Conservation (phyloP, 805 yeast species). For the Saccharomyces kudriavzevii region DNA sequence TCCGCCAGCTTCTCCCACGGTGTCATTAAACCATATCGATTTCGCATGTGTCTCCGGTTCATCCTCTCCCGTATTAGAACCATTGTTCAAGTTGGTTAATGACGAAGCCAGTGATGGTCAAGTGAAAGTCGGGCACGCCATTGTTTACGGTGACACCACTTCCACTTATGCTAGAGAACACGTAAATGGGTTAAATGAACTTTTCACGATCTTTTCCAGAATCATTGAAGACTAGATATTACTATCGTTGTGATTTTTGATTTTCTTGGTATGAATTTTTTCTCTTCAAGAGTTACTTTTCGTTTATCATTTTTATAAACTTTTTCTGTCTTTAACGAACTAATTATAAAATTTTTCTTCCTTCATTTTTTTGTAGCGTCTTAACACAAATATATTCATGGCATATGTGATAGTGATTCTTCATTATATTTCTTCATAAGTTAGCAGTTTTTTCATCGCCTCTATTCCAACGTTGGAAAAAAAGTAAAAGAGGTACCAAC, state of each 20-base stretch:
- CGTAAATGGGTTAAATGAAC: slow-evolving; percentile 62
- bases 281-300: not conserved
- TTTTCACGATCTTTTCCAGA: slow-evolving; percentile 42
- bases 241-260: not conserved
- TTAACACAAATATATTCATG: too few species aligned
- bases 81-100: slow-evolving; percentile 49
- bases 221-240: slow-evolving; percentile 2
- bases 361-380: not conserved
- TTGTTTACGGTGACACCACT: slow-evolving; percentile 47
- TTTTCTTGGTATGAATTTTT: not conserved
- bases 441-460: too few species aligned
- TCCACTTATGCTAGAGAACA: slow-evolving; percentile 55
- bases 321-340: not conserved
- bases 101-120: slow-evolving; percentile 31
- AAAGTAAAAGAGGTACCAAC: too few species aligned
- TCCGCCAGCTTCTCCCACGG: slow-evolving; percentile 1
- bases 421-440: too few species aligned
- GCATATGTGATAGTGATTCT: too few species aligned
- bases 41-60: slow-evolving; percentile 57
- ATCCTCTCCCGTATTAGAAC: slow-evolving; percentile 60
- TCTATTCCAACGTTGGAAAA: too few species aligned
- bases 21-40: slow-evolving; percentile 27
- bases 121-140: slow-evolving; percentile 46
- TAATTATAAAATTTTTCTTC: not conserved
- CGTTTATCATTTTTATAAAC: not conserved